Base-by-base conservation (phyloP, 176 grass and related monocot genomes). In the Secale cereale region DNA sequence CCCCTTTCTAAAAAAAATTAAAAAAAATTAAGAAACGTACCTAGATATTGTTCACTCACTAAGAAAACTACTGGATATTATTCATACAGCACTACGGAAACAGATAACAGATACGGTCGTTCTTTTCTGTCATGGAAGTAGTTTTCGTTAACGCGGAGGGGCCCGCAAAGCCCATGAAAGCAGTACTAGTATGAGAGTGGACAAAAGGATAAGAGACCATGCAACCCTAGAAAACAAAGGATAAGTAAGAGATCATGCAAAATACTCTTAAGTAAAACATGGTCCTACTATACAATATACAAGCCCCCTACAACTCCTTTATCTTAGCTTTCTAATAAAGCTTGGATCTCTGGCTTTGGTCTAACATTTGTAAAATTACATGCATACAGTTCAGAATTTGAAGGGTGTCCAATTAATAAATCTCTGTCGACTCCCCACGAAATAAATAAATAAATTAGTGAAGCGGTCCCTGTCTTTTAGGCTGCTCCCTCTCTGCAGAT, bases 51-150 rank as follows among this genome's bases (percentile, higher is more conserved):
- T 73, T 83, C 66, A 41, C n/a, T 25, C 15, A 52, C 79, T 83
- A 65, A 74, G 0, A 79, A 73, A 72, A 19, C 37, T 62, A 83
- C 30, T 23, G 71, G 57, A 79, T 79, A 35, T 40, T 48, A 64
- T 83, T 52, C 54, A 83, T 6, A 54, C 81, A 56, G 31, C 86
- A 84, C 75, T 88, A 65, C 3, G 56, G 23, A 22, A 28, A 28
- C 70, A 46, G 7, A 73, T 73, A 72, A 26, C 39, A 64, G 37
- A 72, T 79, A 27, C 35, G 72, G 26, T 40, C 25, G 2, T 65
- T 25, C 17, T 31, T 61, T 83, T 32, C 4, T 43, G 14, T 33
- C 32, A 17, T 45, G 40, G 29, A 52, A 78, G 40, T 4, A 8
- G 12, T 30, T 83, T 83, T 83, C 84, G 75, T 78, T 54, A 25